These are phyloP conservation scores for Mycena chlorophos DNA, from an alignment of 768 basidiomycete species.

Conservation along the genomic window DNA sequence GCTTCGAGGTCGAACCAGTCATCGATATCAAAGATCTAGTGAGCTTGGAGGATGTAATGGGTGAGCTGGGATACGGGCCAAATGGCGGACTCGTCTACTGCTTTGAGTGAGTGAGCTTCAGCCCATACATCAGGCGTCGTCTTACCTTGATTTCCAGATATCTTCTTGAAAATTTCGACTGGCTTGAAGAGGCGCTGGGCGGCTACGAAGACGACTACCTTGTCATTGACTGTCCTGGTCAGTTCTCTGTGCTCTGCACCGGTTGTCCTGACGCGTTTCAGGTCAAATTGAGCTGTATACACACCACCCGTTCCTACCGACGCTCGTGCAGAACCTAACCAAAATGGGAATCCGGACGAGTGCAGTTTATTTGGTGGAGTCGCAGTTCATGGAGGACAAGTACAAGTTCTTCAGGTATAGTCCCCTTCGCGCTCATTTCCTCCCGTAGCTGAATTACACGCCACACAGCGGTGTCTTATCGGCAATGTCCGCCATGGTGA, in stretches of 20 bases:
- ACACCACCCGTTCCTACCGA: slow-evolving; percentile 94
- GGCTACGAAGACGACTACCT: slow-evolving; percentile 96
- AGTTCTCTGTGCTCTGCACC: slow-evolving; percentile 15
- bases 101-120: slow-evolving; percentile 92
- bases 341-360: slow-evolving; percentile 83
- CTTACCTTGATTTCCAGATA: slow-evolving; percentile 31
- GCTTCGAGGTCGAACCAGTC: slow-evolving; percentile 88
- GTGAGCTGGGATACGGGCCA: slow-evolving; percentile 90
- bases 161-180: slow-evolving; percentile 94
- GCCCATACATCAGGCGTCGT: background rate
- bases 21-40: slow-evolving; percentile 95
- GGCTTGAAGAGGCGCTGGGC: slow-evolving; percentile 95
- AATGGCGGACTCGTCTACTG: slow-evolving; percentile 98
- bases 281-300: slow-evolving; percentile 99
- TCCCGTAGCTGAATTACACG: background rate
- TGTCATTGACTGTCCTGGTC: slow-evolving; percentile 89
- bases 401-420: slow-evolving; percentile 92
- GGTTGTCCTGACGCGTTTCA: slow-evolving; percentile 30
- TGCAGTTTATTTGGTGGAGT: slow-evolving; percentile 91
- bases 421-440: slow-evolving; percentile 1
- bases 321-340: slow-evolving; percentile 74
- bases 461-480: slow-evolving; percentile 81
- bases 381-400: slow-evolving; percentile 99
- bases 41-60: slow-evolving; percentile 93
- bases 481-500: slow-evolving; percentile 99